Evolutionary conservation across 768 basidiomycete genomes (phyloP), one percentile per base, ranked within the genome.

Genomic region (Suillus sp.): DNA sequence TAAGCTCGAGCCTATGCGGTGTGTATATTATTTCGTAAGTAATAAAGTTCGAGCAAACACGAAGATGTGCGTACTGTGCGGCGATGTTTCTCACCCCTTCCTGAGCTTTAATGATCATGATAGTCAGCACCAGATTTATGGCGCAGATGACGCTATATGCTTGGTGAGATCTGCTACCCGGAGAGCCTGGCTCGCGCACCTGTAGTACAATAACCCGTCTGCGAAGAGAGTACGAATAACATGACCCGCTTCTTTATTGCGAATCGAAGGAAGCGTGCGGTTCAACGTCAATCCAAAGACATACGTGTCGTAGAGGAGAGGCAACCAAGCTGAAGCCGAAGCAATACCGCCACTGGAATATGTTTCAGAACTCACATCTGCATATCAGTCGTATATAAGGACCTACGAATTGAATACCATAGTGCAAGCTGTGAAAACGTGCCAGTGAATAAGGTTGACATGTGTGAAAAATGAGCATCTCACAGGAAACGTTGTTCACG

Each of bases 291-390:
- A 65, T 9, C 60, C 60, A 48, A 82, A 65, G 32, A 81, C 66
- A 18, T 67, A 67, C 0, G 78, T 79, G 61, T 81, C 80, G 37
- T 77, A 81, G 2, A 77, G 43, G 2, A 81, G 71, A 18, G 81
- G 80, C 1, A 82, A 62, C 77, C 78, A 80, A 1, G 77, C 80
- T 1, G 78, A 79, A 9, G 77, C 73, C 0, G 80, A 72, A 1
- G 79, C 73, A 16, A 72, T 58, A 0, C 32, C 4, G 5, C 67
- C 66, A 2, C 75, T 77, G 30, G 30, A 27, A 40, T 16, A 2
- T 11, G 53, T 38, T 37, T 20, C 6, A 40, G 45, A 20, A 47
- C 27, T 60, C 16, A 14, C 22, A 35, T 62, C 5, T 32, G 34
- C 59, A 34, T 47, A 30, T 30, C 4, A 53, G 14, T 35, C 10